Percentiles rank a stretch among this genome's conserved stretches.
These are phyloP conservation scores for Fusarium sacchari DNA, from an alignment of 2,329 filamentous ascomycete genomes.

Conservation along the genomic window DNA sequence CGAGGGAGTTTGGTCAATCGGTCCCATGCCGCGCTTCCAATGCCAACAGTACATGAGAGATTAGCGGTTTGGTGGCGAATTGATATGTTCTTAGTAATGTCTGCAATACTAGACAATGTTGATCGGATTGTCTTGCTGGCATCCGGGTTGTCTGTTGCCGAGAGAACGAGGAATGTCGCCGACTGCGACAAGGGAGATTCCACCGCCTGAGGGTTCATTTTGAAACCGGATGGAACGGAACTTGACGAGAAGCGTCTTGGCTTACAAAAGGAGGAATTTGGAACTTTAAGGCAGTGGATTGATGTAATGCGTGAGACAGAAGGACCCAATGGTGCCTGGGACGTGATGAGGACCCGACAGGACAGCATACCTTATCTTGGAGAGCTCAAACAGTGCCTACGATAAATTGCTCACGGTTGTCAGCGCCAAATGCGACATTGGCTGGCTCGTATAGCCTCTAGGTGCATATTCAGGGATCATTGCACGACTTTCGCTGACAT, in stretches of 20 bases:
- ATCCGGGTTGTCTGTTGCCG: constrained; percentile 48
- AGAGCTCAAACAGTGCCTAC: not conserved
- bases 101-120: constrained; percentile 55
- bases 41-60: constrained; percentile 64
- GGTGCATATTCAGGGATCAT: constrained; percentile 1
- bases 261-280: not conserved
- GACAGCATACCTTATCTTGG: not conserved
- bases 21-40: constrained; percentile 64
- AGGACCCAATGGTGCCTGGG: not conserved
- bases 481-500: not conserved
- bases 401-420: not conserved
- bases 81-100: constrained; percentile 62
- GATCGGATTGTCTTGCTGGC: constrained; percentile 56
- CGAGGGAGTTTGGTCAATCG: constrained; percentile 53
- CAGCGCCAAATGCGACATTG: not conserved
- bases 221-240: not conserved
- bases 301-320: not conserved
- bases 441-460: not conserved
- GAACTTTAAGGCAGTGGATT: not conserved
- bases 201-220: constrained; percentile 52
- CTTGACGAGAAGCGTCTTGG: not conserved
- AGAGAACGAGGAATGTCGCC: constrained; percentile 64
- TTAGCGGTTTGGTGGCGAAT: constrained; percentile 57
- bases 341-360: not conserved
- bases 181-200: constrained; percentile 62